Percentiles rank a stretch among this genome's conserved stretches.
Evolutionary conservation across 2,329 filamentous ascomycete species (phyloP).

Genomic region (Mycogone perniciosa): DNA sequence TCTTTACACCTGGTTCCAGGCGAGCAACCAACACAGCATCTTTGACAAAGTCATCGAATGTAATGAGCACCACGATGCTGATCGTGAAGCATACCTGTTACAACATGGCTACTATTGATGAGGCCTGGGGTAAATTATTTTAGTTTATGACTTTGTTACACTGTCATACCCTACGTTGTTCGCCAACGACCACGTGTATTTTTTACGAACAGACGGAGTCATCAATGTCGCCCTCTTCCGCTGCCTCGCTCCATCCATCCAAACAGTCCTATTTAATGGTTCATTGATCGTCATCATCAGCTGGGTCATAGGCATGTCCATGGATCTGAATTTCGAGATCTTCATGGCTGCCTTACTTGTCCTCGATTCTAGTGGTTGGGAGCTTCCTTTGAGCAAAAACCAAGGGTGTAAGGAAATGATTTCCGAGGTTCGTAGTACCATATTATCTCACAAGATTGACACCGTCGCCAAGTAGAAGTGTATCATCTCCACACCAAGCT

Average conservation of each 20-base stretch:
- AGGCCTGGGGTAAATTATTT: constrained; percentile 47
- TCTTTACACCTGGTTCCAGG: constrained; percentile 57
- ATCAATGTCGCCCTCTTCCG: constrained; percentile 68
- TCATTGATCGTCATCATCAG: constrained; percentile 65
- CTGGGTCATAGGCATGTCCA: constrained; percentile 58
- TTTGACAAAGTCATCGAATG: constrained; percentile 50
- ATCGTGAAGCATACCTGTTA: constrained; percentile 53
- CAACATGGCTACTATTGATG: constrained; percentile 62
- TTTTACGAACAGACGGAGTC: constrained; percentile 36
- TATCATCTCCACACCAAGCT: too few species aligned
- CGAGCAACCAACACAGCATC: constrained; percentile 57
- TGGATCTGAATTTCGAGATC: constrained; percentile 70
- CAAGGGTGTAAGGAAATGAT: too few species aligned
- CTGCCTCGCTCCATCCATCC: constrained; percentile 66
- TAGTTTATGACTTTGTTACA: neutral
- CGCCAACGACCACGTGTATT: neutral
- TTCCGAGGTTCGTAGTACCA: too few species aligned
- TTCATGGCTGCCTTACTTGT: constrained; percentile 70
- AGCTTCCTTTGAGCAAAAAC: constrained; percentile 57
- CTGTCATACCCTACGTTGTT: constrained; percentile 4
- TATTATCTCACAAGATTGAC: too few species aligned
- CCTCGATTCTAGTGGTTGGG: constrained; percentile 66
- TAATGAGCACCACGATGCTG: constrained; percentile 48
- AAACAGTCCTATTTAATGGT: constrained; percentile 69
- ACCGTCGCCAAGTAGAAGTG: too few species aligned